phyloP scores from a whole-genome alignment of 495 filamentous ascomycete species.

The Rostrohypoxylon terebratum region DNA sequence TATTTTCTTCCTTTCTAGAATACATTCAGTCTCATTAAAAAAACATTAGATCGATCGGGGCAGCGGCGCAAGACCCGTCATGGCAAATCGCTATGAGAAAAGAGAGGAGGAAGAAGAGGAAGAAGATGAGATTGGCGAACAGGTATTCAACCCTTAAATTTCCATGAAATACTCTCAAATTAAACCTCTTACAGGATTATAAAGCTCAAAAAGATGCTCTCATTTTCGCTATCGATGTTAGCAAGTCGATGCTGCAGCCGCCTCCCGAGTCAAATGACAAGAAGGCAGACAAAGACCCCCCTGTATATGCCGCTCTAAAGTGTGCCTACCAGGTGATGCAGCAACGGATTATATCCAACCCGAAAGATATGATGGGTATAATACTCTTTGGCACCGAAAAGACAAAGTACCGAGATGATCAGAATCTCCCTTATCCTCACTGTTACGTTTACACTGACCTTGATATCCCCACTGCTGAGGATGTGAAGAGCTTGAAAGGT shows the following conservation, averaged over 20 bases:
- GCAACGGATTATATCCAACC: constrained; percentile 96
- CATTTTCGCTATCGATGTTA: constrained; percentile 95
- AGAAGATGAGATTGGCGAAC: constrained; percentile 71
- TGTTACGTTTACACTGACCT: constrained; percentile 94
- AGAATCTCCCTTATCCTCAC: constrained; percentile 80
- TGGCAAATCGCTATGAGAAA: constrained; percentile 61
- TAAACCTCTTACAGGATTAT: constrained; percentile 73
- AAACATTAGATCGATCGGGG: background rate
- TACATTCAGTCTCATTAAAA: background rate
- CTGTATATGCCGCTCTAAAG: constrained; percentile 85
- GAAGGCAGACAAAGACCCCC: constrained; percentile 77
- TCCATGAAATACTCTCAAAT: constrained; percentile 2
- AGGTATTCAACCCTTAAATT: constrained; percentile 59
- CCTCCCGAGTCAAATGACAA: constrained; percentile 74
- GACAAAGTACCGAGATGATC: constrained; percentile 82
- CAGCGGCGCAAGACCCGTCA: constrained; percentile 28
- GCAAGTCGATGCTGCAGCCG: constrained; percentile 82
- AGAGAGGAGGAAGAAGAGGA: constrained; percentile 73
- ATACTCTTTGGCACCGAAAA: constrained; percentile 92
- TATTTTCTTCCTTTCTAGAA: background rate
- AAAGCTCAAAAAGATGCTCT: constrained; percentile 95
- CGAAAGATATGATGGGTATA: constrained; percentile 97
- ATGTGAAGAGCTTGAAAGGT: constrained; percentile 81
- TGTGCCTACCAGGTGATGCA: constrained; percentile 97
- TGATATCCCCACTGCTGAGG: constrained; percentile 84